Base-by-base conservation (phyloP, 257 asterid species). In the Scutellaria minor region DNA sequence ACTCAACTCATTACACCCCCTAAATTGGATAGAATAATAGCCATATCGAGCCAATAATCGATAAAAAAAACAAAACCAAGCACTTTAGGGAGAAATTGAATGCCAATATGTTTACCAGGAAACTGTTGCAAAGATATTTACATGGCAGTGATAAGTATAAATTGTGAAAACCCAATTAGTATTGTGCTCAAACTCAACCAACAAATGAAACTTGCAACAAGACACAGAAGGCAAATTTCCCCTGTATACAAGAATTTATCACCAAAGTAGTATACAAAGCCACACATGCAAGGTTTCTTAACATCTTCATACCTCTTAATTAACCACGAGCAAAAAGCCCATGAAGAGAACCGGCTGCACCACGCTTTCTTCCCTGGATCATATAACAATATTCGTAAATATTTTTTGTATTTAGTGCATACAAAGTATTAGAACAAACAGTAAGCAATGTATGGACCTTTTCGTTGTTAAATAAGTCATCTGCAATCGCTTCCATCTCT, bases 401-500 rank as follows among this genome's bases (percentile, higher is more conserved):
- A 44, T 11, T 12, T 37, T 64, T 63, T 12, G 37, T 31, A 4
- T 14, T 3, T 50, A 15, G 20, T 63, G 68, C 37, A 7, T 53
- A 57, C 41, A 8, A 66, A 53, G 37, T 55, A 75, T 13, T 39
- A 9, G 44, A 74, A 61, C 59, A 64, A 27, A 56, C 6, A 52
- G 50, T n/a, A 51, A 41, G 74, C n/a, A 18, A 47, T 50, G 51
- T 55, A 74, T 79, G 12, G 24, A 89, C 98, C 97, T 87, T 90
- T 75, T 88, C 92, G 46, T 78, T 75, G 79, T 91, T 88, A 68
- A 95, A 95, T n/a, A 92, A 80, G 81, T 91, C 98, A 40, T 95
- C 99, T 6, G 96, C 96, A 54, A 88, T 79, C 67, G 97, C 95
- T 81, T 95, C 98, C 98, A 87, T 87, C 84, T 90, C 88, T 81